These are phyloP conservation scores for Coemansia erecta DNA, from an alignment of 192 early-diverging fungal species.

Conservation along the genomic window DNA sequence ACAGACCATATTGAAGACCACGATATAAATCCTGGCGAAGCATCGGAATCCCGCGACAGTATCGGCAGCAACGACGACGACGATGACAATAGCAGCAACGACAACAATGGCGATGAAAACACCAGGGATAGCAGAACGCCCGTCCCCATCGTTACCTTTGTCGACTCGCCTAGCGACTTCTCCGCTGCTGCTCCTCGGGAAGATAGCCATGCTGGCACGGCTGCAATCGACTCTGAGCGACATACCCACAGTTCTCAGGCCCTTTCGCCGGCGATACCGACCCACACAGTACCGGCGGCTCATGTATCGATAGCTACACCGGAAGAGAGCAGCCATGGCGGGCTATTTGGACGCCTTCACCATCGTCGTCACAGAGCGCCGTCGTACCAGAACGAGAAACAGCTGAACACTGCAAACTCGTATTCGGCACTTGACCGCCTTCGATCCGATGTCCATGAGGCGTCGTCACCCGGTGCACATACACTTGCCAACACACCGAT, in stretches of 20 bases:
- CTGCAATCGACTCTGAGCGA: not conserved
- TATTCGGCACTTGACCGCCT: slow-evolving; percentile 17
- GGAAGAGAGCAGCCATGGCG: not conserved
- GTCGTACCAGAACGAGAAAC: not conserved
- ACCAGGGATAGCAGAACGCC: too few species aligned
- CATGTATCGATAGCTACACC: not conserved
- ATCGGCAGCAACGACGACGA: slow-evolving; percentile 16
- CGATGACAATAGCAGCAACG: slow-evolving; percentile 13
- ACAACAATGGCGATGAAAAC: slow-evolving; percentile 19
- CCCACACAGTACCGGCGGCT: not conserved
- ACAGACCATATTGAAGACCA: not conserved
- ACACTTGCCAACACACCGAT: slow-evolving; percentile 2
- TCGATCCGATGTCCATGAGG: slow-evolving; percentile 6
- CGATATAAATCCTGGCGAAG: not conserved
- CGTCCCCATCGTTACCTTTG: slow-evolving; percentile 37
- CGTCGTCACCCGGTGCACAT: slow-evolving; percentile 1
- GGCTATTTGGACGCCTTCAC: not conserved
- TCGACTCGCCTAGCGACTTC: slow-evolving; percentile 9
- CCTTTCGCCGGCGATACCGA: not conserved
- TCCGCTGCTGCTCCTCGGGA: slow-evolving; percentile 1
- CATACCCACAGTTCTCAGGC: not conserved
- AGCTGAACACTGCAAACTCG: not conserved
- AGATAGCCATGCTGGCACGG: not conserved
- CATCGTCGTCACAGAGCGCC: not conserved
- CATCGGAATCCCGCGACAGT: not conserved